Conservation (phyloP, 2,329 filamentous ascomycete genomes). For the Cercospora sojina region DNA sequence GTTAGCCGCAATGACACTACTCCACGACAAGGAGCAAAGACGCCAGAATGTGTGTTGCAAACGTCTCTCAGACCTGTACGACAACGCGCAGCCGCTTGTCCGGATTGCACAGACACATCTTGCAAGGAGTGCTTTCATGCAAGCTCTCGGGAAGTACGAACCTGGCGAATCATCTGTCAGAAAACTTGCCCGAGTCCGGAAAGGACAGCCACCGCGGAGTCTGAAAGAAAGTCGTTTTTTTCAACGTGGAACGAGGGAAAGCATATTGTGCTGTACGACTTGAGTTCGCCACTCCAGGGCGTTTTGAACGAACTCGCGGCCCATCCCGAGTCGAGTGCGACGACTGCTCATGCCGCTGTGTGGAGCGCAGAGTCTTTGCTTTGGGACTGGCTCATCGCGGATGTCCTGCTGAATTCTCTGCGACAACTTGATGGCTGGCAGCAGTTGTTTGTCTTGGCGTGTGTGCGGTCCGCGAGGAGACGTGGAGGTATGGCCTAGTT, state of each 20-base stretch:
- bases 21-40: neutral
- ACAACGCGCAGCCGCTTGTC: too few species aligned
- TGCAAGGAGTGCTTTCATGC: too few species aligned
- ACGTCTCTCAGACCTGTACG: neutral
- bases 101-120: too few species aligned
- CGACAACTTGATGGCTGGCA: constrained; percentile 1
- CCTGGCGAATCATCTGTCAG: neutral
- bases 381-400: neutral
- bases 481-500: neutral
- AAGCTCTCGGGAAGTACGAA: neutral
- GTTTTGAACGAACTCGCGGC: neutral
- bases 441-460: constrained; percentile 8
- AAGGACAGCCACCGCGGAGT: neutral
- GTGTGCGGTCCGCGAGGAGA: neutral
- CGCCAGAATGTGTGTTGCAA: neutral
- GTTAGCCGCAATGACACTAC: neutral
- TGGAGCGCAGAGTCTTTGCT: neutral
- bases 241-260: neutral
- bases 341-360: neutral
- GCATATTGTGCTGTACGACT: neutral
- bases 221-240: neutral
- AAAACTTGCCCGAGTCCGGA: neutral
- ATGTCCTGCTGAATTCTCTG: neutral
- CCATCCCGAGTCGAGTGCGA: neutral
- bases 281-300: neutral